Conservation (phyloP, 345 rosid species). For the Arabidopsis arenosa region DNA sequence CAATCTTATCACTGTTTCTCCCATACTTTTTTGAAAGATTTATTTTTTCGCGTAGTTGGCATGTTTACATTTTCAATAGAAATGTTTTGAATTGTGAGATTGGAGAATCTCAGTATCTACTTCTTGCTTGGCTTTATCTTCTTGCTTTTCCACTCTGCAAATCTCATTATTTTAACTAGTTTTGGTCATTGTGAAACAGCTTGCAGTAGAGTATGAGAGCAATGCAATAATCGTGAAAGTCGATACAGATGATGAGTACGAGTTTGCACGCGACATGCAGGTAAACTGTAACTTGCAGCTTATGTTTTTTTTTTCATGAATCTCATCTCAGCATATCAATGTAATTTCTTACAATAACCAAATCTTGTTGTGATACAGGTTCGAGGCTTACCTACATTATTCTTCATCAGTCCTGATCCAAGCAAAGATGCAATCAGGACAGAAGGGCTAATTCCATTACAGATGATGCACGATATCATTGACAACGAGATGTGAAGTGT, state of each 20-base stretch:
- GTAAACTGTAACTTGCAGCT: conserved; percentile 40
- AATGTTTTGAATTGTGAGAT: background rate
- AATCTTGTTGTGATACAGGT: conserved; percentile 57
- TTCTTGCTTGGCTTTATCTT: background rate
- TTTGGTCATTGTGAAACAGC: conserved; percentile 51
- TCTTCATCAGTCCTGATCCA: conserved; percentile 87
- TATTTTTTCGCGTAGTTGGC: background rate
- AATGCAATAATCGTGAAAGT: conserved; percentile 87
- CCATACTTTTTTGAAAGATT: background rate
- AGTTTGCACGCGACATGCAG: conserved; percentile 96
- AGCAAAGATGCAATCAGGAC: conserved; percentile 88
- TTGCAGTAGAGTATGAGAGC: conserved; percentile 84
- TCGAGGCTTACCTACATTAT: conserved; percentile 85
- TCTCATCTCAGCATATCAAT: background rate
- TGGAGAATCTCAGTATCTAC: background rate
- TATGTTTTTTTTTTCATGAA: background rate
- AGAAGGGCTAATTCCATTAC: conserved; percentile 86
- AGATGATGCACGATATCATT: conserved; percentile 91
- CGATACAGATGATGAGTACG: conserved; percentile 88
- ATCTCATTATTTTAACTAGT: background rate
- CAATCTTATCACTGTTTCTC: background rate
- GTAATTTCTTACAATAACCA: background rate
- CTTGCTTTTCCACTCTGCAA: background rate
- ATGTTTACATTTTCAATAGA: background rate
- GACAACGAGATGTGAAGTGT: conserved; percentile 75